A percentile compares a stretch with the other conserved stretches of the same genome.
Evolutionary conservation across 2,329 filamentous ascomycete species (phyloP).

Genomic region (Botryosphaeria dothidea): DNA sequence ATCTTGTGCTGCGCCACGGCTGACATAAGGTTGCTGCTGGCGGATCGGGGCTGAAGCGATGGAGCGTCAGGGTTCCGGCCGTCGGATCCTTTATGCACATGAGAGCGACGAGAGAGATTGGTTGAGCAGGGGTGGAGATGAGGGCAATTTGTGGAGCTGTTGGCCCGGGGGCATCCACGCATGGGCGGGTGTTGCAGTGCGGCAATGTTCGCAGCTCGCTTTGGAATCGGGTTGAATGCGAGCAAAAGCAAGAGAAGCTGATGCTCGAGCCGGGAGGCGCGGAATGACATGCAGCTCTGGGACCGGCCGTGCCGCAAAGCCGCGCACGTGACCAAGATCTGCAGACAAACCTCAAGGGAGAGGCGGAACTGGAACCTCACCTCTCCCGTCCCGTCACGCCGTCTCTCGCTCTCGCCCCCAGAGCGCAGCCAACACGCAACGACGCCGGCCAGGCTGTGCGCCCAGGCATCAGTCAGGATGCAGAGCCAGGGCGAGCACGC

Average conservation of each 20-base stretch:
- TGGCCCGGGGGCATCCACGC: background rate
- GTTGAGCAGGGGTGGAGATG: background rate
- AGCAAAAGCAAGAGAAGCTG: background rate
- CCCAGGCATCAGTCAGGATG: background rate
- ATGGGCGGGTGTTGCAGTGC: background rate
- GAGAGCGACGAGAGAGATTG: background rate
- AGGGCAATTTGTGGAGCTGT: background rate
- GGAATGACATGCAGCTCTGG: background rate
- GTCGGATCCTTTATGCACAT: background rate
- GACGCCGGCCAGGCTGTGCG: constrained; percentile 4
- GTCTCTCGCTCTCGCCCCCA: background rate
- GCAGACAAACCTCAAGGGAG: background rate
- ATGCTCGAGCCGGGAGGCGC: background rate
- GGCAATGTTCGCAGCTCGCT: background rate
- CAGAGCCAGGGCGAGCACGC: background rate
- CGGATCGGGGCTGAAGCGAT: background rate
- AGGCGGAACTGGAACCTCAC: constrained; percentile 4
- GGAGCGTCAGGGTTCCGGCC: background rate
- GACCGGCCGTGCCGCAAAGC: background rate
- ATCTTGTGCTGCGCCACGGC: constrained; percentile 18
- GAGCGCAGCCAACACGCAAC: background rate
- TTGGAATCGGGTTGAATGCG: background rate
- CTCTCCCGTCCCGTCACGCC: background rate
- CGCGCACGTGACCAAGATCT: constrained; percentile 11
- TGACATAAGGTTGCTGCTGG: background rate